Conservation (phyloP, 495 filamentous ascomycete species). For the Trichocladium antarcticum region DNA sequence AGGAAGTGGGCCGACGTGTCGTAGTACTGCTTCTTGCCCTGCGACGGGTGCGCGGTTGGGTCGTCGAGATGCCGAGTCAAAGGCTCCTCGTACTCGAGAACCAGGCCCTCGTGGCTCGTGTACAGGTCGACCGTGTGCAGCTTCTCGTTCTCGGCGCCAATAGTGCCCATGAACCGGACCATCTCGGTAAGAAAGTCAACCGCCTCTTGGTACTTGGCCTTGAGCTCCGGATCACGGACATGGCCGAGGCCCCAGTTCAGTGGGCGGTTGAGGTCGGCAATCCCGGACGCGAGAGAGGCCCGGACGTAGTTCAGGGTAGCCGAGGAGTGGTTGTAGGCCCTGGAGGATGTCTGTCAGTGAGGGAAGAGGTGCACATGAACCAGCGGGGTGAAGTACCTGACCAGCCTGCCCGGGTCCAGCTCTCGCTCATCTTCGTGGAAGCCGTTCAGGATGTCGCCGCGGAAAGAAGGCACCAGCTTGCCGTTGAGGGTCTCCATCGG, state of each 20-base stretch:
- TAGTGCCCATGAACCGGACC: slow-evolving; percentile 87
- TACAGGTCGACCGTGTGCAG: slow-evolving; percentile 91
- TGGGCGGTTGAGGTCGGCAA: slow-evolving; percentile 87
- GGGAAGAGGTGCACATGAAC: background rate
- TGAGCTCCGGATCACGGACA: slow-evolving; percentile 69
- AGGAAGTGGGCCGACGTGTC: slow-evolving; percentile 94
- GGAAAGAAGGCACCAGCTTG: slow-evolving; percentile 72
- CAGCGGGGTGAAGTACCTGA: slow-evolving; percentile 39
- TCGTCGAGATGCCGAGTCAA: slow-evolving; percentile 66
- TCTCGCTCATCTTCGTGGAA: slow-evolving; percentile 58
- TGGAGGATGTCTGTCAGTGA: slow-evolving; percentile 19
- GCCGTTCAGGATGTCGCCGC: slow-evolving; percentile 93
- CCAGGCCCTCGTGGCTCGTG: slow-evolving; percentile 88
- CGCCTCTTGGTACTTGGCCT: slow-evolving; percentile 71
- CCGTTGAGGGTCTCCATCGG: slow-evolving; percentile 76
- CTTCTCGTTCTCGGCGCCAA: slow-evolving; percentile 81
- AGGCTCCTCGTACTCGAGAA: slow-evolving; percentile 87
- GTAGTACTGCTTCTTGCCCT: slow-evolving; percentile 48
- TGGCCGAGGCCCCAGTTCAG: slow-evolving; percentile 95
- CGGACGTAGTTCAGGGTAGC: slow-evolving; percentile 88
- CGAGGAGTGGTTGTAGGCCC: slow-evolving; percentile 90
- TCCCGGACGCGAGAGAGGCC: slow-evolving; percentile 69
- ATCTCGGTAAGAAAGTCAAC: slow-evolving; percentile 82
- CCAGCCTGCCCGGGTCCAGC: slow-evolving; percentile 71
- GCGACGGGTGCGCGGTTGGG: slow-evolving; percentile 33